Evolutionary conservation across 257 asterid species (phyloP).

Genomic region (Cinchona pubescens): DNA sequence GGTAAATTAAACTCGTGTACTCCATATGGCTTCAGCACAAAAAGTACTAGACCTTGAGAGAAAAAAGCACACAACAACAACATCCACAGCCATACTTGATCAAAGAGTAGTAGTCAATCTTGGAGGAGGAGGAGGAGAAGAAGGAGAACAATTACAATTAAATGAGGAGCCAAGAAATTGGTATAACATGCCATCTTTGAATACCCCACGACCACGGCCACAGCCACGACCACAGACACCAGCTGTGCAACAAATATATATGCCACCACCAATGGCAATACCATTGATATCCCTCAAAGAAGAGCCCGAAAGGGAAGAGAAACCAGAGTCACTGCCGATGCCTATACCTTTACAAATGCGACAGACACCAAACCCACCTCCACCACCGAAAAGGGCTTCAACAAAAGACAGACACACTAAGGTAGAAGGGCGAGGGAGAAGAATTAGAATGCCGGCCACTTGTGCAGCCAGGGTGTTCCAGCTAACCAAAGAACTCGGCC

Average conservation of each 20-base stretch:
- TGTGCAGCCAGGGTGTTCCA: slow-evolving; percentile 81
- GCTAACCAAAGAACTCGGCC: slow-evolving; percentile 73
- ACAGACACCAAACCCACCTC: slow-evolving; percentile 16
- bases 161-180: slow-evolving; percentile 5
- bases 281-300: slow-evolving; percentile 34
- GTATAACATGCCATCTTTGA: neutral
- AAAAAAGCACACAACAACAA: neutral
- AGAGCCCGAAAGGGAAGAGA: slow-evolving; percentile 29
- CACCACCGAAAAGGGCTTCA: slow-evolving; percentile 40
- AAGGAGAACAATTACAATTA: too few relatives aligned
- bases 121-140: slow-evolving; percentile 7
- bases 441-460: slow-evolving; percentile 72
- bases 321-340: slow-evolving; percentile 19
- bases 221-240: neutral
- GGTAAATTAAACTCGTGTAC: neutral
- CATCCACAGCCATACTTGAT: neutral
- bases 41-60: neutral
- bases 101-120: slow-evolving; percentile 6
- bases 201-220: neutral
- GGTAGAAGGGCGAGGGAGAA: slow-evolving; percentile 72
- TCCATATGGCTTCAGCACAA: slow-evolving; percentile 17
- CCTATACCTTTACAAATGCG: slow-evolving; percentile 21
- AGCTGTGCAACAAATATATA: slow-evolving; percentile 22
- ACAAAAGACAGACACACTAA: slow-evolving; percentile 64
- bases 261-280: slow-evolving; percentile 28